These are phyloP conservation scores for Alopecurus myosuroides DNA, from an alignment of 176 grass and related monocot species.

Conservation along the genomic window DNA sequence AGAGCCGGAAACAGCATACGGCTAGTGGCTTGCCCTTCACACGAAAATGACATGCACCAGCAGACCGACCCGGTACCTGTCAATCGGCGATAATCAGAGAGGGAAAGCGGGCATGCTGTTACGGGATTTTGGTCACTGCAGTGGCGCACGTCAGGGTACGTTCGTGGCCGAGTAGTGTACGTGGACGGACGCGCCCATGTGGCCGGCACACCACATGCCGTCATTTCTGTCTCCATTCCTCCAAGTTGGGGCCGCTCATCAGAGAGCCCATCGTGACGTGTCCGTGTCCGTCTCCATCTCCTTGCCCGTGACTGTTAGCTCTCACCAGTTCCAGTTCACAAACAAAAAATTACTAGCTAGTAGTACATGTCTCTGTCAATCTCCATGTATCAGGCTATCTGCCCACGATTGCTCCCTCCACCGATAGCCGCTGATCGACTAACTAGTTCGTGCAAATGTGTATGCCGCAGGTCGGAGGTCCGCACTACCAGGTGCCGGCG, in stretches of 20 bases:
- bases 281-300: not conserved
- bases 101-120: not conserved
- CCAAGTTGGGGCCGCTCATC: no score
- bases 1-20: not conserved
- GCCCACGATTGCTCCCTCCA: not conserved
- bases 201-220: conserved; percentile 19
- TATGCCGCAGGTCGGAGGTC: conserved; percentile 42
- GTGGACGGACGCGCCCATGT: conserved; percentile 41
- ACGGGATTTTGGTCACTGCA: not conserved
- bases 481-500: conserved; percentile 46
- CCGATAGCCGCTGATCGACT: not conserved
- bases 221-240: not conserved
- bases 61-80: not conserved
- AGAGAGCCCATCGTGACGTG: conserved; percentile 21
- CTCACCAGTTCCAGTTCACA: not conserved
- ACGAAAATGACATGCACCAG: not conserved
- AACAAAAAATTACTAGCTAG: no score
- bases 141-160: not conserved
- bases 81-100: not conserved
- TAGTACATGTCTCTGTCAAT: not conserved
- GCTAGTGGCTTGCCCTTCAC: not conserved
- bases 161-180: not conserved
- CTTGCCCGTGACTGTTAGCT: not conserved
- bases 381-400: not conserved
- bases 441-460: not conserved